Evolutionary conservation across 2,329 filamentous ascomycete species (phyloP).

Genomic region (Stagonosporopsis vannaccii): DNA sequence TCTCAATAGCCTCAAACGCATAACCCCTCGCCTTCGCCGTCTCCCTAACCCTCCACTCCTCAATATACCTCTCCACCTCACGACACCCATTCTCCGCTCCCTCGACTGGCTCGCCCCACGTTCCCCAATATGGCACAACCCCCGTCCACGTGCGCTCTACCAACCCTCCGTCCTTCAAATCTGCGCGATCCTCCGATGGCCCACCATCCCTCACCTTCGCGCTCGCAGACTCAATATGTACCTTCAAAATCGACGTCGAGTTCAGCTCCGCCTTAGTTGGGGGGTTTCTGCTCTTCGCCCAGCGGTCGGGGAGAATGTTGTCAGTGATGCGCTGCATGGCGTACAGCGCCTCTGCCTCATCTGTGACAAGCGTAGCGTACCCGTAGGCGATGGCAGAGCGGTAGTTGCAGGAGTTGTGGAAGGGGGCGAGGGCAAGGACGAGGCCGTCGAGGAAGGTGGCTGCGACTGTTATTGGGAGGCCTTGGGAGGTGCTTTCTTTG

Average conservation of each 20-base stretch:
- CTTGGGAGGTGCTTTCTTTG: slow-evolving; percentile 33
- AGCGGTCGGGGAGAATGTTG: slow-evolving; percentile 42
- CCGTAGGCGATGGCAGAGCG: slow-evolving; percentile 42
- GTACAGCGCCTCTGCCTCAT: slow-evolving; percentile 33
- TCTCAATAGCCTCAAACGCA: slow-evolving; percentile 37
- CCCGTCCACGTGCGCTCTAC: slow-evolving; percentile 43
- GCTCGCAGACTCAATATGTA: slow-evolving; percentile 38
- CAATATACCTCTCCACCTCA: slow-evolving; percentile 69
- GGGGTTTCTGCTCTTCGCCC: slow-evolving; percentile 40
- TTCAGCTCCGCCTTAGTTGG: slow-evolving; percentile 40
- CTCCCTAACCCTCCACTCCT: slow-evolving; percentile 43
- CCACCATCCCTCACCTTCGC: slow-evolving; percentile 46
- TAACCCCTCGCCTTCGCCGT: slow-evolving; percentile 29
- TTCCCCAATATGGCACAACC: slow-evolving; percentile 44
- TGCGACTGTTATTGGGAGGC: slow-evolving; percentile 39
- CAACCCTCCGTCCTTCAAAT: slow-evolving; percentile 38
- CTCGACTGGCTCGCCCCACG: slow-evolving; percentile 43
- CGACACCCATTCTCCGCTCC: slow-evolving; percentile 53
- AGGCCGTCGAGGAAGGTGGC: slow-evolving; percentile 55
- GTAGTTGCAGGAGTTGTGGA: slow-evolving; percentile 50
- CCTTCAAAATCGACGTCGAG: slow-evolving; percentile 38
- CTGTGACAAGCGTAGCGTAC: slow-evolving; percentile 35
- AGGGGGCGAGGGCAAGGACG: slow-evolving; percentile 45
- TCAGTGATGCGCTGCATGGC: slow-evolving; percentile 45
- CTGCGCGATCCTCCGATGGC: slow-evolving; percentile 43